Evolutionary conservation across 2,329 filamentous ascomycete species (phyloP), one percentile per base, ranked within the genome.

Genomic region (Knufia petricola): DNA sequence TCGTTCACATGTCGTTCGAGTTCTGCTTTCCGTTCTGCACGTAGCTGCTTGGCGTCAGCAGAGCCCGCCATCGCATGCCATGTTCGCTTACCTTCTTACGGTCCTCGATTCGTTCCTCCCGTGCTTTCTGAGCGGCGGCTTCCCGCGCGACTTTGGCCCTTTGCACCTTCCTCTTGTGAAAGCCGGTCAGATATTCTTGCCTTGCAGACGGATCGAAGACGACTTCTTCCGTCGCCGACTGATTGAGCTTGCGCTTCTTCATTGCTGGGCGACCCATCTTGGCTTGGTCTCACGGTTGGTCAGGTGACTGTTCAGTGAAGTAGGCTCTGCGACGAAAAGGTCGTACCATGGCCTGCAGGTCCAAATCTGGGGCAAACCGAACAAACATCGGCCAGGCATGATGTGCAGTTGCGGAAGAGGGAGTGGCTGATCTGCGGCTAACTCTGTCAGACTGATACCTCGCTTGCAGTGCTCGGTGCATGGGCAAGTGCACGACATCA

Each of bases 141-240:
- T 92, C 87, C 62, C 92, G 85, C 1, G 90, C 90, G 66, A 82
- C 74, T 70, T 94, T 94, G 57, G 82, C 81, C 31, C 92, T 78
- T 64, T 87, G 84, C 46, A 85, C 70, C 67, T 95, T 96, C 66
- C 92, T 84, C 75, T 96, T 98, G 72, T 90, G 89, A 69, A 98
- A 98, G 2, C 92, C 92, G 0, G 88, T 95, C 50, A 98, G 75
- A 63, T 86, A 98, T 61, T 96, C 88, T 55, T 84, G 72, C 55
- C 92, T 82, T 39, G 85, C 85, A 52, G 76, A 74, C 52, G 76
- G 70, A 69, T 98, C 88, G 69, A 96, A 98, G 46, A 73, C 79
- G 65, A 98, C 84, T 64, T 94, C 87, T 61, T 89, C 86, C 52
- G 26, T 26, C 21, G 24, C 30, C 10, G 45, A 40, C 37, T 40